Conservation (phyloP, 805 yeast species). For the Yarrowia deformans region DNA sequence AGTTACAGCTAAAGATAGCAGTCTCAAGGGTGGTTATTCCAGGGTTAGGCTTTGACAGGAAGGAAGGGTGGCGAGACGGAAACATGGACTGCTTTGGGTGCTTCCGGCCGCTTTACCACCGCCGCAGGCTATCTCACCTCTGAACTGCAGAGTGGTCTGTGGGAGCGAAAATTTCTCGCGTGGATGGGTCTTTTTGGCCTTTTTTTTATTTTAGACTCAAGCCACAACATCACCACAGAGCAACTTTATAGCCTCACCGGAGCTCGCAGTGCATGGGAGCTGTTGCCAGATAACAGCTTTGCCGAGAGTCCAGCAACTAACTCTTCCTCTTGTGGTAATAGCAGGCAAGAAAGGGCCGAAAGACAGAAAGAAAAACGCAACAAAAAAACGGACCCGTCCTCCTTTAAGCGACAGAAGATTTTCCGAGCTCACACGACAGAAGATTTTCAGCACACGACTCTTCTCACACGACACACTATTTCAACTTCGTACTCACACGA, state of each 20-base stretch:
- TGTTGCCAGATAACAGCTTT: constrained; percentile 34
- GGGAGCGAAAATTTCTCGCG: constrained; percentile 2
- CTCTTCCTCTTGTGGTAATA: background rate
- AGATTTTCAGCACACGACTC: background rate
- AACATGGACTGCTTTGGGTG: too few species aligned
- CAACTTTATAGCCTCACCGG: constrained; percentile 9
- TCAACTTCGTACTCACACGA: background rate
- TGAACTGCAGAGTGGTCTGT: constrained; percentile 7
- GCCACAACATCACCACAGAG: background rate
- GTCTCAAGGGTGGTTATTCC: background rate
- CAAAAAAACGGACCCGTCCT: background rate
- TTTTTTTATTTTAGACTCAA: constrained; percentile 5
- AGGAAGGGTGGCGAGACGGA: background rate
- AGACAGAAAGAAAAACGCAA: constrained; percentile 3
- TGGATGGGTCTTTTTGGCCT: background rate
- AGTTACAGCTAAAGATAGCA: constrained; percentile 27
- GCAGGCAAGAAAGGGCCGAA: background rate
- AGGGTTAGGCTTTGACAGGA: background rate
- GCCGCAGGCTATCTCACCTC: constrained; percentile 12
- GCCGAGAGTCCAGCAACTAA: constrained; percentile 8
- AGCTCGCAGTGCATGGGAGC: constrained; percentile 24
- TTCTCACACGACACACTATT: background rate
- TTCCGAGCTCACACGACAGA: too few species aligned
- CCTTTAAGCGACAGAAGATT: too few species aligned
- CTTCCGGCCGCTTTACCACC: too few species aligned